Evolutionary conservation across 208 protist species (phyloP).

Genomic region (Angomonas deanei): DNA sequence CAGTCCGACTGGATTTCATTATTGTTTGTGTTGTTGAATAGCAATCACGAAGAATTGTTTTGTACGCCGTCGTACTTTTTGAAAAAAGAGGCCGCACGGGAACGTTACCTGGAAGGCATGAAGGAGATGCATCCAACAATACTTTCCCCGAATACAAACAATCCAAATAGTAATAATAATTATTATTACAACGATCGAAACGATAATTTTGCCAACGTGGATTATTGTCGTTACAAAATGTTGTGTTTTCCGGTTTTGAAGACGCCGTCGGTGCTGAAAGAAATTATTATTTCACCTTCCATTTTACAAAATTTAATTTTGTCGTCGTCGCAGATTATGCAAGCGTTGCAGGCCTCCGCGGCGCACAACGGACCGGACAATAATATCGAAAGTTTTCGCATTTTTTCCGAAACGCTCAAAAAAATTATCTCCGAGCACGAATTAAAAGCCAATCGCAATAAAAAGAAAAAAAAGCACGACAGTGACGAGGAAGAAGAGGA

Average conservation of each 20-base stretch:
- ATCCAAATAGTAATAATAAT: conserved; percentile 5
- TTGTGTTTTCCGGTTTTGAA: neutral
- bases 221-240: conserved; percentile 2
- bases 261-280: neutral
- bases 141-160: neutral
- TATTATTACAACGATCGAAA: neutral
- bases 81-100: neutral
- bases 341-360: neutral
- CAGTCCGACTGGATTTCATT: conserved; percentile 50
- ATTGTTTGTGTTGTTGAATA: conserved; percentile 40
- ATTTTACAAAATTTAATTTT: conserved; percentile 3
- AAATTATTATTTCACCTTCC: neutral
- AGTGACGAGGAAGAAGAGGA: too few relatives aligned
- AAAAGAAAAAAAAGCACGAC: neutral
- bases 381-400: neutral
- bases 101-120: neutral
- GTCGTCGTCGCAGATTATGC: neutral
- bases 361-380: neutral
- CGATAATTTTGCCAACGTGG: too few relatives aligned
- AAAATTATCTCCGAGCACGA: neutral
- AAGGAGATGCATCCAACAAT: neutral
- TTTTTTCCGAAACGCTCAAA: neutral
- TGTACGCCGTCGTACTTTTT: conserved; percentile 12
- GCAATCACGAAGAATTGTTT: conserved; percentile 26
- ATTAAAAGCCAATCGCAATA: neutral